Conservation (phyloP, 1,284 basidiomycete species). For the Ceratobasidium sp. region DNA sequence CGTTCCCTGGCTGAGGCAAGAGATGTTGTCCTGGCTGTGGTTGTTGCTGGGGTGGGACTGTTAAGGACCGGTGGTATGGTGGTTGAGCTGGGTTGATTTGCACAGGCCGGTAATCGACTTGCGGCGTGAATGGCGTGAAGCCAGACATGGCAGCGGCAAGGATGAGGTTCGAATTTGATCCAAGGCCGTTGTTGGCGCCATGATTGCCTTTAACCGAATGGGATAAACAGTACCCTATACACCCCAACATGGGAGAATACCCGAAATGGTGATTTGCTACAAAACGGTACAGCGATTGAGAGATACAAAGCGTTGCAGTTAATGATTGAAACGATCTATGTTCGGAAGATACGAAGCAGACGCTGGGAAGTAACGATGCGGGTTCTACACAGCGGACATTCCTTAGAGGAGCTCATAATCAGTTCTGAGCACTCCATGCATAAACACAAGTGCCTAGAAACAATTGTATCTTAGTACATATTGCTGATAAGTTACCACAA, state of each 20-base stretch:
- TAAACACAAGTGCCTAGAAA: constrained; percentile 77
- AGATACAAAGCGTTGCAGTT: neutral
- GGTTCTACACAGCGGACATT: constrained; percentile 87
- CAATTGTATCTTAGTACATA: neutral
- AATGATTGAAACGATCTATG: constrained; percentile 57
- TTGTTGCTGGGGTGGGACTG: neutral
- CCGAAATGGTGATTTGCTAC: too few species aligned
- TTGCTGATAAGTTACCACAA: constrained; percentile 13
- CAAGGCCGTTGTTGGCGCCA: neutral
- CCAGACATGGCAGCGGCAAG: neutral
- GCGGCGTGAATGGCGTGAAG: constrained; percentile 1
- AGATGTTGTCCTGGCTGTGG: neutral
- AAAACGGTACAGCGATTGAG: too few species aligned
- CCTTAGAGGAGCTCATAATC: constrained; percentile 79
- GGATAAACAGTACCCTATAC: neutral
- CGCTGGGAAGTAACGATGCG: constrained; percentile 84
- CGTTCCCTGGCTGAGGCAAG: neutral
- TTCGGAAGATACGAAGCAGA: constrained; percentile 81
- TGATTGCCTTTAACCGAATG: neutral
- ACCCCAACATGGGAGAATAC: neutral
- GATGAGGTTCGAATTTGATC: constrained; percentile 11
- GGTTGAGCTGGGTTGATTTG: neutral
- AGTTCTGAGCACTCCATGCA: constrained; percentile 85
- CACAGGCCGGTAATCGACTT: constrained; percentile 6
- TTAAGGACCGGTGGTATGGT: neutral